Base-by-base conservation (phyloP, 495 filamentous ascomycete species). In the Hypoxylon cercidicola region DNA sequence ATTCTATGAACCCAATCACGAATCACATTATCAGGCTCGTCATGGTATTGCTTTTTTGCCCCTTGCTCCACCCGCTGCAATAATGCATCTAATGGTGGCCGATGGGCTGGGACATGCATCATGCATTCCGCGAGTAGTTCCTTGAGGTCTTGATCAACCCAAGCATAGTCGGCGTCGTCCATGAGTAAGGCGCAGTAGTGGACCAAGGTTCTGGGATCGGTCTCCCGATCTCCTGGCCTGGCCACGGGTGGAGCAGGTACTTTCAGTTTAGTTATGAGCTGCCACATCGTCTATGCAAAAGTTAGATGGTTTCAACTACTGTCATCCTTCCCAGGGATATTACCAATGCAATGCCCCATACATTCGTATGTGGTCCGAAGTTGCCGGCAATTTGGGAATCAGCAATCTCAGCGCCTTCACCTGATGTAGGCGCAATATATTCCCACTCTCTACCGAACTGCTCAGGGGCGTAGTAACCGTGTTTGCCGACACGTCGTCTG, bases 401-500 rank as follows among this genome's bases (percentile, higher is more conserved):
- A 13, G 55, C 55, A 12, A 71, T 11, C 30, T 69, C 69, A 2
- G 15, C 18, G 3, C 65, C 65, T 25, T 28, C 12, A 3, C 4
- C 8, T 28, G 20, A 60, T 19, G 30, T 55, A 20, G n/a, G 15
- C 15, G 15, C 34, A 2, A 16, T 2, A n/a, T 16, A 41, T 4
- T 69, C 61, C 69, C 66, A 72, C 0, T 72, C 62, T 2, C 13
- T 1, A 9, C 69, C 66, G 39, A 69, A 72, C 57, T 72, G 62
- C 45, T 66, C 69, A 23, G 69, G 69, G 23, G 69, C 57, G 15
- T 18, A 58, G 5, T 56, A 55, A 12, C 61, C 58, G 2, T 19
- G 3, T 39, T 72, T 72, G 13, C 16, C 57, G 0, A 13, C 15
- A 0, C 16, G 11, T 21, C 65, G 48, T 37, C 12, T 39, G 0